Conservation (phyloP, 106 monocot genomes). For the Cymbidium sinense region DNA sequence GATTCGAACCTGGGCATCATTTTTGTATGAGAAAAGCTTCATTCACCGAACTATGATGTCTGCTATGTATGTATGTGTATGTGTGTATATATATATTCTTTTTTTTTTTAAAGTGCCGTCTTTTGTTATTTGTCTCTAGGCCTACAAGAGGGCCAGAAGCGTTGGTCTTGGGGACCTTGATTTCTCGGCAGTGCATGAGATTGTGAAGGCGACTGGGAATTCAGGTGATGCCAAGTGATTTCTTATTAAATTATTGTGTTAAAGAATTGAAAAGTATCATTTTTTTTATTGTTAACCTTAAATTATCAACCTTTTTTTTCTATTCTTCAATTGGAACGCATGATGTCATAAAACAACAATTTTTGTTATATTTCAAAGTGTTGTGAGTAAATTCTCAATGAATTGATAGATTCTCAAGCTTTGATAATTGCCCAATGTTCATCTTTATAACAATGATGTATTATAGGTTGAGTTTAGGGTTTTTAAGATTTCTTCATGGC, state of each 20-base stretch:
- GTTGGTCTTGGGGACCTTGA: conserved; percentile 73
- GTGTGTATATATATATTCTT: neutral
- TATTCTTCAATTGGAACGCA: neutral
- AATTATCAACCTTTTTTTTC: too few species aligned
- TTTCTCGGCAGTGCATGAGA: conserved; percentile 86
- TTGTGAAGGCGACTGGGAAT: conserved; percentile 19
- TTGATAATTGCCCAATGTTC: neutral
- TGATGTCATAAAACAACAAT: neutral
- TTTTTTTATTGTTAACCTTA: neutral
- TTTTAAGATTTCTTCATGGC: too few species aligned
- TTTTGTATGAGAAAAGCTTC: too few species aligned
- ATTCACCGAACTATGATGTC: too few species aligned
- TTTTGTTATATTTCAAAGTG: neutral
- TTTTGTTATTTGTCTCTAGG: conserved; percentile 29
- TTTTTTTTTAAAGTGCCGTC: neutral
- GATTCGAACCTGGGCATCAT: too few species aligned
- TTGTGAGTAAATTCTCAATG: neutral
- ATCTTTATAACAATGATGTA: neutral
- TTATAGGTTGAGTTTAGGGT: too few species aligned
- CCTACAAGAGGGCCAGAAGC: conserved; percentile 79
- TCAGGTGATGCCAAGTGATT: conserved; percentile 17
- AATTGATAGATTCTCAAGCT: neutral
- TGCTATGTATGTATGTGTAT: too few species aligned
- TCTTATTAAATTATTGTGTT: neutral
- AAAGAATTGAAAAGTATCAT: neutral